Base-by-base conservation (phyloP, 371 early-diverging fungal species). In the Circinella minor region DNA sequence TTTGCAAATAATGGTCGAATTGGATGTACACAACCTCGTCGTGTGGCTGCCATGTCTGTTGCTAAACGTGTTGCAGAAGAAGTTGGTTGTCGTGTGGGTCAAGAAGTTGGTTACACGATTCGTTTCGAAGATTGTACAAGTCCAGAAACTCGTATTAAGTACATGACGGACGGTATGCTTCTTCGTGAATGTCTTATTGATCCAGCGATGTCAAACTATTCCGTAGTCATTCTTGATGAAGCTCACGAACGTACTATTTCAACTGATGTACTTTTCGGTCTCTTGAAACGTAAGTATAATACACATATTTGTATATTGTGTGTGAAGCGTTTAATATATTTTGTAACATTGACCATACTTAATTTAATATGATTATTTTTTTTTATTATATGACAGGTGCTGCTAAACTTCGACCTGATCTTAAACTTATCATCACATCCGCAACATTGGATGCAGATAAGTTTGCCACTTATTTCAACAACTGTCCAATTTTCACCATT, bases 91-190 rank as follows among this genome's bases (percentile, higher is more conserved):
- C 89, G 95, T 36, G 81, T 99, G 36, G 99, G 99, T 17, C 88
- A 95, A 66, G 95, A 95, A 76, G 98, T 99, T 27, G 99, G 99
- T 11, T 99, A 99, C 73, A 95, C 98, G 4, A 98, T 99, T 69
- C 94, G 99, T 76, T 99, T 99, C 75, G 98, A 98, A 75, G 98
- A 98, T 78, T 97, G 96, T 78, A 98, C 97, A 14, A 89, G 95
- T 64, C 92, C 95, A 4, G 93, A 93, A 74, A 97, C 97, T 11
- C 88, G 87, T 67, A 98, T 99, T 79, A 99, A 99, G 82, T 98
- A 99, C 86, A 94, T 99, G 95, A 99, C 99, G 8, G 99, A 99
- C 71, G 99, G 99, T 86, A 96, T 99, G 94, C 88, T 99, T 66
- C 83, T 99, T 46, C 90, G 98, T 75, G 99, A 99, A 85, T 91